Conservation (phyloP, 805 yeast species). For the Metschnikowia rubicola region DNA sequence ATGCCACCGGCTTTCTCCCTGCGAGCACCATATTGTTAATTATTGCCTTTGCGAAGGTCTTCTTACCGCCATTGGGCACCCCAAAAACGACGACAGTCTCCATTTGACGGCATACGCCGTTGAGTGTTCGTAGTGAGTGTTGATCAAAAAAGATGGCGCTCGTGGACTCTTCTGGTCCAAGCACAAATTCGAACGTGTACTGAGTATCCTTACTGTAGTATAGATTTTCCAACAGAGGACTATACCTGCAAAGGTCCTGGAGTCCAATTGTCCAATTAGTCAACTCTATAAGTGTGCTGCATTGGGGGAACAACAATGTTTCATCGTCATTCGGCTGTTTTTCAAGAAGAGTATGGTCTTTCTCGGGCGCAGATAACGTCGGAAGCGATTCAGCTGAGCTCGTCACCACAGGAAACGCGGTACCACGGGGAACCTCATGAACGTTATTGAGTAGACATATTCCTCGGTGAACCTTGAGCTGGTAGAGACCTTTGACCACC, state of each 20-base stretch:
- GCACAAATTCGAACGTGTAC: constrained; percentile 14
- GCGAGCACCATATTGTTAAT: constrained; percentile 44
- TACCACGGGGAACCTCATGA: constrained; percentile 28
- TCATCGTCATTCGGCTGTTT: constrained; percentile 2
- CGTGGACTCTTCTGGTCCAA: not conserved
- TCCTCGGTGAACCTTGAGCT: constrained; percentile 44
- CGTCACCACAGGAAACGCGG: constrained; percentile 23
- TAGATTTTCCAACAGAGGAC: constrained; percentile 44
- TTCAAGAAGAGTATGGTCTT: constrained; percentile 20
- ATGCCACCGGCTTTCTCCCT: constrained; percentile 34
- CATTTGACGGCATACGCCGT: constrained; percentile 12
- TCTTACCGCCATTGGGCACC: constrained; percentile 77
- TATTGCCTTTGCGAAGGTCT: constrained; percentile 59
- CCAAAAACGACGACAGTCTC: constrained; percentile 48
- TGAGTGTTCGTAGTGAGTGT: constrained; percentile 3
- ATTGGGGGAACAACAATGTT: constrained; percentile 34
- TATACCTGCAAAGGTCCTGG: constrained; percentile 39
- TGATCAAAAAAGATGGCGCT: constrained; percentile 6
- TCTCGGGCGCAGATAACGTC: constrained; percentile 41
- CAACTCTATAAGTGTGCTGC: constrained; percentile 36
- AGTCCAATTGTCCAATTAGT: constrained; percentile 41
- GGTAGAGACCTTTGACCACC: constrained; percentile 47
- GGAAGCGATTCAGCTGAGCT: constrained; percentile 41
- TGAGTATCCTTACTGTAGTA: constrained; percentile 5
- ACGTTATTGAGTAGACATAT: constrained; percentile 42